Evolutionary conservation across 352 stramenopile species (phyloP).

Genomic region (Phytophthora brassicae): DNA sequence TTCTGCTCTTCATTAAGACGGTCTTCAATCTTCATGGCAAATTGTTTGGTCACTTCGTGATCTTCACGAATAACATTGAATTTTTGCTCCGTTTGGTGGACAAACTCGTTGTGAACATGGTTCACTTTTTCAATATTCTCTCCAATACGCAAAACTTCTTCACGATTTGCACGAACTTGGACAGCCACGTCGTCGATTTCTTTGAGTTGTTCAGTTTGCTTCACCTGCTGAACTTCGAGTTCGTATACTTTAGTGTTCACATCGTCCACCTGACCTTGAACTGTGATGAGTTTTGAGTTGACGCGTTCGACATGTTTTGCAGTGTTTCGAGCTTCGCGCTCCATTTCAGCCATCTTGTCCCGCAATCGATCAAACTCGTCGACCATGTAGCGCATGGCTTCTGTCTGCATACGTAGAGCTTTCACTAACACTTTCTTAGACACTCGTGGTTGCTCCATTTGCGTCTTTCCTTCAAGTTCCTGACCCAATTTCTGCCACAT

Average conservation of each 20-base stretch:
- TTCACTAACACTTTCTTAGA: constrained; percentile 86
- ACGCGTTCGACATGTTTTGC: constrained; percentile 81
- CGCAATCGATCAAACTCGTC: constrained; percentile 84
- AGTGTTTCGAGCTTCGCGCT: constrained; percentile 71
- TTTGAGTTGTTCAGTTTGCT: constrained; percentile 69
- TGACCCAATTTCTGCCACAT: constrained; percentile 77
- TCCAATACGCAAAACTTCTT: constrained; percentile 53
- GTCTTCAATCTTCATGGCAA: constrained; percentile 83
- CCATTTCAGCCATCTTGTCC: constrained; percentile 75
- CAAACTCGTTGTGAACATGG: constrained; percentile 51
- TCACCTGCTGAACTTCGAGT: constrained; percentile 56
- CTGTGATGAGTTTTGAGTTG: constrained; percentile 73
- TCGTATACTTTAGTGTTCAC: constrained; percentile 64
- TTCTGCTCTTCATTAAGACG: constrained; percentile 84
- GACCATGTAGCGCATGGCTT: constrained; percentile 82
- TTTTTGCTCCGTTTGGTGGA: constrained; percentile 51
- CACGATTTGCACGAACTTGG: constrained; percentile 46
- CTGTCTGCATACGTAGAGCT: constrained; percentile 78
- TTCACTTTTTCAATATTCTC: constrained; percentile 50
- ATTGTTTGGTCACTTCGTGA: constrained; percentile 78
- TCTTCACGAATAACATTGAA: constrained; percentile 56
- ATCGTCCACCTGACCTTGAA: constrained; percentile 76
- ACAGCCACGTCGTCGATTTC: constrained; percentile 68
- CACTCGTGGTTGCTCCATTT: constrained; percentile 76
- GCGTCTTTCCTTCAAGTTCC: constrained; percentile 79